Evolutionary conservation across 2,329 filamentous ascomycete species (phyloP).

Genomic region (Sphaceloma murrayae): DNA sequence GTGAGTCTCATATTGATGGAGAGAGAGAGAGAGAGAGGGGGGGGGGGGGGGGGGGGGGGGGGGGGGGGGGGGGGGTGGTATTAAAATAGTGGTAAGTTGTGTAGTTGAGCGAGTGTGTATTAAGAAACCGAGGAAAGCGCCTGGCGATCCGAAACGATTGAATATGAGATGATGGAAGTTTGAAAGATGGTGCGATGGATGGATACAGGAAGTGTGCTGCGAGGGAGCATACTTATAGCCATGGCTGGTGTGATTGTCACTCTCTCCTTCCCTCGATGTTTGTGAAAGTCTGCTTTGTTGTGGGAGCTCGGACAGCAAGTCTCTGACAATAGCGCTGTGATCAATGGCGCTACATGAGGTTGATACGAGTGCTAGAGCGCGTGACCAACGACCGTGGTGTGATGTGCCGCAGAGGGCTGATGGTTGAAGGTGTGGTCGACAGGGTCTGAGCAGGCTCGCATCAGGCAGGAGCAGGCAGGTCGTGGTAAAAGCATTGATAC

Average conservation of each 20-base stretch:
- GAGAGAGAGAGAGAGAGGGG: neutral
- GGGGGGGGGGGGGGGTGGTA: slow-evolving; percentile 1
- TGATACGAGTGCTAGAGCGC: too few species aligned
- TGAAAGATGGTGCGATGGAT: neutral
- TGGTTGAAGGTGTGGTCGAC: slow-evolving; percentile 5
- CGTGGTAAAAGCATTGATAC: slow-evolving; percentile 6
- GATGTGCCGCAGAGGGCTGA: neutral
- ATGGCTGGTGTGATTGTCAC: too few species aligned
- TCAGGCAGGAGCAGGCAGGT: slow-evolving; percentile 2
- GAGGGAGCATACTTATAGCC: neutral
- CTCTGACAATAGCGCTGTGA: neutral
- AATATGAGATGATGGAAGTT: neutral
- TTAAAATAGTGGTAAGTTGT: slow-evolving; percentile 4
- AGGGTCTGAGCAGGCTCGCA: neutral
- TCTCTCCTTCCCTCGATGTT: too few species aligned
- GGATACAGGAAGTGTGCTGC: neutral
- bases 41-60: neutral
- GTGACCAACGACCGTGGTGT: neutral
- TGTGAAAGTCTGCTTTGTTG: neutral
- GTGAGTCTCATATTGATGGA: slow-evolving; percentile 11
- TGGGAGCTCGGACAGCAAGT: neutral
- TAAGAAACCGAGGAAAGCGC: neutral
- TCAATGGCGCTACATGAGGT: neutral
- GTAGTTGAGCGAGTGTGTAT: neutral
- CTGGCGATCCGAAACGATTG: neutral